These are phyloP conservation scores for Albatrellus ellisii DNA, from an alignment of 768 basidiomycete genomes.

Conservation along the genomic window DNA sequence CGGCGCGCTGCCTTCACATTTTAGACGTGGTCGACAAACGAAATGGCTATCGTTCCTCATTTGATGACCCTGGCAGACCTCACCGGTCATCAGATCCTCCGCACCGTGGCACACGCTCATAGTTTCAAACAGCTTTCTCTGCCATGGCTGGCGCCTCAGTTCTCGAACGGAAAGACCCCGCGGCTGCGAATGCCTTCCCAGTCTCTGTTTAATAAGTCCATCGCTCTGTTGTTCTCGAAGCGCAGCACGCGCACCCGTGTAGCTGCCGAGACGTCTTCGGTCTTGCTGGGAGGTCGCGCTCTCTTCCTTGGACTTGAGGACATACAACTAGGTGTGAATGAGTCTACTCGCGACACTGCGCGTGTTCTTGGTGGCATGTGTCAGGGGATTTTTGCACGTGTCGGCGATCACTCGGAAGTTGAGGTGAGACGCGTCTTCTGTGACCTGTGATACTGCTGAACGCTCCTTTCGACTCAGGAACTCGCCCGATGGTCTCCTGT, in stretches of 20 bases:
- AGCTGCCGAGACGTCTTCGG: constrained; percentile 71
- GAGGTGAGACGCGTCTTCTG: constrained; percentile 46
- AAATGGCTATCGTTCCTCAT: constrained; percentile 36
- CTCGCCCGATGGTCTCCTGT: constrained; percentile 83
- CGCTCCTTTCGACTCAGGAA: constrained; percentile 43
- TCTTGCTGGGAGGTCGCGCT: constrained; percentile 74
- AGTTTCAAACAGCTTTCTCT: constrained; percentile 44
- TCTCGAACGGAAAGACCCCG: constrained; percentile 19
- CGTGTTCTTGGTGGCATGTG: constrained; percentile 90
- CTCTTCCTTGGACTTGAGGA: constrained; percentile 85
- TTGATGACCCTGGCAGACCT: constrained; percentile 88
- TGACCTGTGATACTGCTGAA: too few species aligned
- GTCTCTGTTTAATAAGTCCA: constrained; percentile 67
- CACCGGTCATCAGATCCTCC: constrained; percentile 55
- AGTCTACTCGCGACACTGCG: constrained; percentile 72
- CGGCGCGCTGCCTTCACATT: neutral
- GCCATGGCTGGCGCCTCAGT: constrained; percentile 50
- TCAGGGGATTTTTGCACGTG: constrained; percentile 93
- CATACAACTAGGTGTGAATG: constrained; percentile 95
- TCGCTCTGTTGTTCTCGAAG: constrained; percentile 88
- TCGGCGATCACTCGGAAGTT: constrained; percentile 85
- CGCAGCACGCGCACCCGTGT: constrained; percentile 88
- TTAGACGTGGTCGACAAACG: neutral
- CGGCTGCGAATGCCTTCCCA: constrained; percentile 51
- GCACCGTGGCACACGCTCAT: constrained; percentile 51